Conservation (phyloP, 306 rosid genomes). For the Nissolia schottii region DNA sequence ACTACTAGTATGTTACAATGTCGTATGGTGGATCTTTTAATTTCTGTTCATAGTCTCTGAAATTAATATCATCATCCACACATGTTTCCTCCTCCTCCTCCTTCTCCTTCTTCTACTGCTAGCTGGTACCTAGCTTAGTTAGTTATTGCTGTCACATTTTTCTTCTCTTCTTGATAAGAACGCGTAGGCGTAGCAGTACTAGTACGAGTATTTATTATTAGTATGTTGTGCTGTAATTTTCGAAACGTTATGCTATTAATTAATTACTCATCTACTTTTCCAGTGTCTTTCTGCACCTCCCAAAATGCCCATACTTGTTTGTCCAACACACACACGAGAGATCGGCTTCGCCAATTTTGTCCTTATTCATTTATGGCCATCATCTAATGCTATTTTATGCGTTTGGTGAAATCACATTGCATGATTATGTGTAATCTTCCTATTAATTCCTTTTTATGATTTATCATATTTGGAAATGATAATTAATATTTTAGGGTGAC, state of each 20-base stretch:
- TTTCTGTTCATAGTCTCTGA: constrained; percentile 20
- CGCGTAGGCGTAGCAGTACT: too few species aligned
- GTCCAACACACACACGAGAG: constrained; percentile 14
- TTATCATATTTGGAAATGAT: not conserved
- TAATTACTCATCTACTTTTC: constrained; percentile 19
- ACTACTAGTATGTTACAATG: constrained; percentile 1
- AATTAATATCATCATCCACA: not conserved
- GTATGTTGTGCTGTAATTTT: not conserved
- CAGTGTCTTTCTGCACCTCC: constrained; percentile 23
- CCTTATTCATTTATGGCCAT: constrained; percentile 45
- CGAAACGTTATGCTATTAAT: constrained; percentile 12
- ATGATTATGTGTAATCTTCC: not conserved
- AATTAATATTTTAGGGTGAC: too few species aligned
- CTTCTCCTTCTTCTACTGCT: not conserved
- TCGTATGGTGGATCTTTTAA: constrained; percentile 18
- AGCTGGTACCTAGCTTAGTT: not conserved
- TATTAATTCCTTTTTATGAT: constrained; percentile 15
- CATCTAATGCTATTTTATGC: constrained; percentile 32
- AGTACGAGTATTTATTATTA: not conserved
- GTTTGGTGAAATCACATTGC: constrained; percentile 43
- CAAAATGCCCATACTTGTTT: constrained; percentile 35
- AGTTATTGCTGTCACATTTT: constrained; percentile 23
- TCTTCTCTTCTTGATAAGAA: not conserved
- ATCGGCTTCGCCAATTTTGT: constrained; percentile 48
- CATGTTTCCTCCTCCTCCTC: not conserved